A percentile compares a stretch with the other conserved stretches of the same genome.
Conservation (phyloP, 2,329 filamentous ascomycete species). For the Ophiostoma triangulosporum region DNA sequence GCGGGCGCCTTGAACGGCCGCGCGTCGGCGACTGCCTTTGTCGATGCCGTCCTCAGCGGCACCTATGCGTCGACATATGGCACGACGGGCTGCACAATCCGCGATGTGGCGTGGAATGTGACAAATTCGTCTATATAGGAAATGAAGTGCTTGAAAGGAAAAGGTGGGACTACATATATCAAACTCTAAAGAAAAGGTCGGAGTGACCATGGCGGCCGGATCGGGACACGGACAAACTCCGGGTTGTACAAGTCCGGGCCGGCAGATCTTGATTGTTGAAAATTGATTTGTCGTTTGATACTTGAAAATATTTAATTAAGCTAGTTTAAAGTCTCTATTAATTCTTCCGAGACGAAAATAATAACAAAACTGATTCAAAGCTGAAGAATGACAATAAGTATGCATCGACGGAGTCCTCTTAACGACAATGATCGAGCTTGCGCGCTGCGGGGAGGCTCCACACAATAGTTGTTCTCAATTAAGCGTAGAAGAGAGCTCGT, state of each 20-base stretch:
- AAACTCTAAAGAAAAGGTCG: too few species aligned
- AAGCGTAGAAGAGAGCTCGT: not conserved
- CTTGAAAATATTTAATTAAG: too few species aligned
- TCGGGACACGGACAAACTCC: not conserved
- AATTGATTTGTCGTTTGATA: too few species aligned
- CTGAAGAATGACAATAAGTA: too few species aligned
- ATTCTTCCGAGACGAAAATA: not conserved
- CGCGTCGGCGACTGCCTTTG: slow-evolving; percentile 14
- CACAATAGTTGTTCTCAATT: not conserved
- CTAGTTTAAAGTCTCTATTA: too few species aligned
- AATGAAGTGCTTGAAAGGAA: too few species aligned
- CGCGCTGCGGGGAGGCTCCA: not conserved
- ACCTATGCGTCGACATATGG: slow-evolving; percentile 6
- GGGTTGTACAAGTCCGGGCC: not conserved
- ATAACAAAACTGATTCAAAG: not conserved
- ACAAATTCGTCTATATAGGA: slow-evolving; percentile 5
- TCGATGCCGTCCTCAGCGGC: slow-evolving; percentile 14
- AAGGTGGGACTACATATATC: too few species aligned
- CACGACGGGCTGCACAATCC: slow-evolving; percentile 9
- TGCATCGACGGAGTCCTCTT: too few species aligned
- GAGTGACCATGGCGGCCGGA: too few species aligned
- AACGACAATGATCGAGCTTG: too few species aligned
- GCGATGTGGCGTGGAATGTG: slow-evolving; percentile 8
- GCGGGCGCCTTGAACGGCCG: slow-evolving; percentile 19
- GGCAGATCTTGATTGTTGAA: not conserved